Evolutionary conservation across 2,329 filamentous ascomycete genomes (phyloP), one percentile per base, ranked within the genome.

Genomic region (Fusarium drepaniforme): DNA sequence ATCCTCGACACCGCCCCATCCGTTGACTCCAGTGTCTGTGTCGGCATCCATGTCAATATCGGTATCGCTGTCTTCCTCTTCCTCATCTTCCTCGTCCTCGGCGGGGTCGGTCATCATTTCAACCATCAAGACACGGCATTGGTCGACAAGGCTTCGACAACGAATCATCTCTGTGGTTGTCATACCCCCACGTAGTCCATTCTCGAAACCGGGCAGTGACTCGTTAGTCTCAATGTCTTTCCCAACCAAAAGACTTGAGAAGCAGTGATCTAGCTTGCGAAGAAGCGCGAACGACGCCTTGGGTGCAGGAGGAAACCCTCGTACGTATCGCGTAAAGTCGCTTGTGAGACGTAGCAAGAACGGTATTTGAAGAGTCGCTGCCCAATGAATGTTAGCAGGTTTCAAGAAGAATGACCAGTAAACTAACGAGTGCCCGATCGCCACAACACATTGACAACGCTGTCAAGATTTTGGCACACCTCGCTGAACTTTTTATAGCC

Each of bases 101-200:
- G 86, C 84, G 0, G 81, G 80, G 1, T 81, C 80, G 0, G 88
- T 89, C 86, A 95, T 88, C 18, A 91, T 88, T 69, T 94, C 91
- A 1, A 95, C 90, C 67, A 96, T 90, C 7, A 90, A 83, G 9
- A 95, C 84, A 30, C 96, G 88, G 18, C 93, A 94, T 74, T 92
- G 90, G 80, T 97, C 94, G 0, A 95, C 93, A 35, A 97, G 85
- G 79, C 94, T 94, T 80, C 94, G 93, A 74, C 96, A 93, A 46
- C 96, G 90, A 9, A 98, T 95, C 88, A 97, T 97, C 81, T 98
- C 95, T 1, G 94, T 96, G 21, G 84, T 86, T 1, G 92, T 95
- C 86, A 94, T 92, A 1, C 94, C 93, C 0, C 91, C 90, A 1
- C 86, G 83, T 7, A 87, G 84, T 1, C 89, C 89, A 8, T 85